Evolutionary conservation across 140 eudicot genomes (phyloP), one percentile per base, ranked within the genome.

Genomic region (Anethum foeniculum): DNA sequence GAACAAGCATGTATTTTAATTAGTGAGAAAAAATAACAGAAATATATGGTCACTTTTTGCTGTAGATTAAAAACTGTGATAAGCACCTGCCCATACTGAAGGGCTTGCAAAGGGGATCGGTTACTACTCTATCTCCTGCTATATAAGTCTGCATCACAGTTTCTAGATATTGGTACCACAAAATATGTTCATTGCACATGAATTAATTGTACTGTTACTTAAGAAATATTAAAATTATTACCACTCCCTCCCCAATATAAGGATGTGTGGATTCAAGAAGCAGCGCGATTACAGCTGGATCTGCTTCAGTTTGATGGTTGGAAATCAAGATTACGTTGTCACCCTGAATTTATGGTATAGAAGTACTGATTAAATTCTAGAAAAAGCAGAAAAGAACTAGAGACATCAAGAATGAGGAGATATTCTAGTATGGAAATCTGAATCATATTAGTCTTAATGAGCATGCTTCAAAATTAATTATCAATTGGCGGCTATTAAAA

Each of bases 261-360:
- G 99, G 91, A 83, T 82, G 80, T 38, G 91, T 91, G 71, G 90
- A 80, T 88, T 96, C 98, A 34, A 96, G 90, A 82, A 96, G 86
- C 89, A 93, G 82, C 15, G 98, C 92, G 46, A 96, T 96, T 72
- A 96, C 87, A 58, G 99, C 99, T 77, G 99, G 98, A 81, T 96
- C 99, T 62, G 99, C 99, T 96, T 96, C 99, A 71, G 93, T 84
- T 88, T 96, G 99, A 84, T 96, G 99, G 94, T 96, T 96, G 80
- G 99, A 96, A 71, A 95, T 89, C 82, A 95, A 85, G 76, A 96
- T 82, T 81, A 96, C 83, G 34, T 96, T 93, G 28, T 96, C 94
- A n/a, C 99, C 99, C 99, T 96, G 91, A 81, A 82, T 80, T 78
- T 58, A 41, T 48, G 72, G 62, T 6, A 80, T 44, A 49, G 7